These are phyloP conservation scores for Trichoderma hamatum DNA, from an alignment of 2,329 filamentous ascomycete genomes.

Conservation along the genomic window DNA sequence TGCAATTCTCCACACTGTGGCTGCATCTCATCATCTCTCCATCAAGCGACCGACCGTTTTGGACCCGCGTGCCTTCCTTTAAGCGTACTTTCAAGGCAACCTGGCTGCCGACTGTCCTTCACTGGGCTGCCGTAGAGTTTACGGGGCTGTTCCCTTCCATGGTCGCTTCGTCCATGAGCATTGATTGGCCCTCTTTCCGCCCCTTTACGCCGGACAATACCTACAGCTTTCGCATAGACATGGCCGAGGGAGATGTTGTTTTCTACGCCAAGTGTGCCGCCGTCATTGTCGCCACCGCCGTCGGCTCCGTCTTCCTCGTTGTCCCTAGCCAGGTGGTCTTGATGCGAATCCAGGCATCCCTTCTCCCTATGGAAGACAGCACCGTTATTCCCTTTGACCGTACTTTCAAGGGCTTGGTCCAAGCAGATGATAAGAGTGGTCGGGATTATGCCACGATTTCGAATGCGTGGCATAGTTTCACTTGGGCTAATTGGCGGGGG, in stretches of 20 bases:
- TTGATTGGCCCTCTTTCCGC: slow-evolving; percentile 45
- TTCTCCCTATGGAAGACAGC: slow-evolving; percentile 81
- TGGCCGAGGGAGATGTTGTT: slow-evolving; percentile 39
- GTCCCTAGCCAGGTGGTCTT: slow-evolving; percentile 78
- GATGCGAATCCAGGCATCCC: slow-evolving; percentile 81
- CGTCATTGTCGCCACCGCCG: slow-evolving; percentile 50
- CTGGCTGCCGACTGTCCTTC: slow-evolving; percentile 65
- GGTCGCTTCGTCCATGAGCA: slow-evolving; percentile 48
- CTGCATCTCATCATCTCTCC: slow-evolving; percentile 82
- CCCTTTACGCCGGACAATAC: slow-evolving; percentile 40
- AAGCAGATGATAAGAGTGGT: slow-evolving; percentile 71
- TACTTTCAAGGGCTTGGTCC: slow-evolving; percentile 75
- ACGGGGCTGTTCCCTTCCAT: slow-evolving; percentile 50
- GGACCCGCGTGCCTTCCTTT: slow-evolving; percentile 68
- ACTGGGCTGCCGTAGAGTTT: slow-evolving; percentile 62
- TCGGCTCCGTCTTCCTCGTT: slow-evolving; percentile 63
- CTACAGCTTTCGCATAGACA: slow-evolving; percentile 41
- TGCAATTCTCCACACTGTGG: slow-evolving; percentile 76
- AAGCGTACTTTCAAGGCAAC: slow-evolving; percentile 68
- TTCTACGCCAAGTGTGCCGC: slow-evolving; percentile 47
- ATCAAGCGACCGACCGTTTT: slow-evolving; percentile 65
- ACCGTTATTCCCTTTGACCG: slow-evolving; percentile 90
- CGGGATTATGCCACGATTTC: slow-evolving; percentile 70
- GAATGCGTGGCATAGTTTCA: slow-evolving; percentile 80
- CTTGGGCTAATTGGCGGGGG: slow-evolving; percentile 63